Evolutionary conservation across 2,329 filamentous ascomycete species (phyloP), one percentile per base, ranked within the genome.

Genomic region (Pseudonectria buxi): DNA sequence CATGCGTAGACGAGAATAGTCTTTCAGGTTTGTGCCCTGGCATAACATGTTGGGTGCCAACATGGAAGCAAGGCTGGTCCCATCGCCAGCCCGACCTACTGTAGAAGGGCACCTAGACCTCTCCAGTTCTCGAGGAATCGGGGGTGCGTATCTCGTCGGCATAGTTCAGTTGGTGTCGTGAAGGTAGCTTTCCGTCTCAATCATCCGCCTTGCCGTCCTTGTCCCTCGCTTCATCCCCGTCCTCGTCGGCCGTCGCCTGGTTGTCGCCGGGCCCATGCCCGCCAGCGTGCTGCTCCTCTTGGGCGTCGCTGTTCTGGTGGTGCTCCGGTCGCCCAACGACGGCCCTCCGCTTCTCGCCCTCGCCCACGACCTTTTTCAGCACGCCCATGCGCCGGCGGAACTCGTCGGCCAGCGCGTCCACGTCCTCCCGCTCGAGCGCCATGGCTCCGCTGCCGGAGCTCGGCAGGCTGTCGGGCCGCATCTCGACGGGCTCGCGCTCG

Each of bases 341-440:
- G 35, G 55, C 53, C 35, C 61, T 58, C 34, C 67, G 63, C 32
- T 64, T 65, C 37, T 71, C 65, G 3, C 66, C 64, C n/a, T 70
- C 67, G n/a, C 65, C 66, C 7, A 76, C 67, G 3, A 79, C 68
- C 47, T 61, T 71, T 33, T 66, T 67, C 42, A 81, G 49, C 14
- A 75, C 61, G 3, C 41, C 58, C 74, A 82, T 78, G 29, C 72
- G 66, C 39, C 63, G 65, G 35, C 75, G 69, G 43, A 82, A 82
- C 25, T 77, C 71, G 12, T 72, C 70, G 3, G 77, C 54, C 27
- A 82, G 53, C 3, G 52, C 58, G 3, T 63, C 60, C 37, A 77
- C 72, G 37, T 77, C 70, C 31, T 75, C 71, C 3, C 58, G 54
- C 24, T 44, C 46, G 32, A 56, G 39, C 40, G 61, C 18, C 18